Conservation (phyloP, 2,329 filamentous ascomycete species). For the Chrysoporthe deuterocubensis region DNA sequence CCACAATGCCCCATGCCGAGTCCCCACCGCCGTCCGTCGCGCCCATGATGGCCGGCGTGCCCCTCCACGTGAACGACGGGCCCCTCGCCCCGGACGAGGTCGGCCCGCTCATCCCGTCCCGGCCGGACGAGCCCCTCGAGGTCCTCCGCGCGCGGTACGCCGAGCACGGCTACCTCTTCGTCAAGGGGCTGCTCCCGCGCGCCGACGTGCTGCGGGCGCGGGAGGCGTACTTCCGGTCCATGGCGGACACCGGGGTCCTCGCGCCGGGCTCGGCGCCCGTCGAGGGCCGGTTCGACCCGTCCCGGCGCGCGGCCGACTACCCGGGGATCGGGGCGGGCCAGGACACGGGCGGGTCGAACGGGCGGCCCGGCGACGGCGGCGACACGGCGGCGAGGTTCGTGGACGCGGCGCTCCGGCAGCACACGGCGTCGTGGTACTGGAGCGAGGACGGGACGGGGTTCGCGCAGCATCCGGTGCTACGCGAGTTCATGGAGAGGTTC, state of each 20-base stretch:
- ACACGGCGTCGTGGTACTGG: slow-evolving; percentile 56
- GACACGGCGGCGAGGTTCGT: slow-evolving; percentile 34
- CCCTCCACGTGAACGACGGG: slow-evolving; percentile 28
- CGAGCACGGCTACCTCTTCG: slow-evolving; percentile 56
- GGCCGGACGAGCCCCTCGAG: slow-evolving; percentile 24
- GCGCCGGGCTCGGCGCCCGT: slow-evolving; percentile 55
- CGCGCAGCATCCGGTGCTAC: slow-evolving; percentile 48
- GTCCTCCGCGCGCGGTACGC: slow-evolving; percentile 23
- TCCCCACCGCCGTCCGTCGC: neutral
- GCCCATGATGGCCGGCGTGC: neutral
- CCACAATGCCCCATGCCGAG: slow-evolving; percentile 18
- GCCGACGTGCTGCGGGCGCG: slow-evolving; percentile 56
- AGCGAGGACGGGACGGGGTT: slow-evolving; percentile 53
- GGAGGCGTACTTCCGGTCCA: slow-evolving; percentile 55
- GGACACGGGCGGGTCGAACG: slow-evolving; percentile 25
- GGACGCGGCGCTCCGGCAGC: slow-evolving; percentile 54
- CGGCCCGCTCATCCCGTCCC: slow-evolving; percentile 17
- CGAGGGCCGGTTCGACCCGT: slow-evolving; percentile 56
- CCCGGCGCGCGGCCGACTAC: slow-evolving; percentile 47
- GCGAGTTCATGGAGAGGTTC: slow-evolving; percentile 53
- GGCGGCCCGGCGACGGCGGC: too few species aligned
- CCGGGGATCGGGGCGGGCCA: slow-evolving; percentile 60
- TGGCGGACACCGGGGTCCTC: slow-evolving; percentile 60
- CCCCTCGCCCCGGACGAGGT: slow-evolving; percentile 23
- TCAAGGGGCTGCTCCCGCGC: slow-evolving; percentile 58